Conservation (phyloP, 192 early-diverging fungal genomes). For the Coemansia sp. region DNA sequence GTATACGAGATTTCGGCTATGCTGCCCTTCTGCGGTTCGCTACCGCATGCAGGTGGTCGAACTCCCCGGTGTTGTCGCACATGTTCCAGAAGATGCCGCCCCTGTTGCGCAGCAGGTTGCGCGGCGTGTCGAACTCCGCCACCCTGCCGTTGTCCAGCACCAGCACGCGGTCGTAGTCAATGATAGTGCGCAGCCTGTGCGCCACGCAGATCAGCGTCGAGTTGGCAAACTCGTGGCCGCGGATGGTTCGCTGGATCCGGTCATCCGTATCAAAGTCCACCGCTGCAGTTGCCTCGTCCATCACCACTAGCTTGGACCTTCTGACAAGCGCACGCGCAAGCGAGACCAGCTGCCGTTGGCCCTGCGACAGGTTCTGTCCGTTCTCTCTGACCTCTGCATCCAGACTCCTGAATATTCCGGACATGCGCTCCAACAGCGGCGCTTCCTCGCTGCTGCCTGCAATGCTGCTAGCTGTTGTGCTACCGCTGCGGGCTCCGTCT, state of each 20-base stretch:
- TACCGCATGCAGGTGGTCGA: conserved; percentile 54
- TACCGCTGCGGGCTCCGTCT: conserved; percentile 4
- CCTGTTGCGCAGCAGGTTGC: conserved; percentile 56
- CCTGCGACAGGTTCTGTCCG: conserved; percentile 75
- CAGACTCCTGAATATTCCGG: conserved; percentile 25
- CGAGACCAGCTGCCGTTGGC: conserved; percentile 81
- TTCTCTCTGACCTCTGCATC: conserved; percentile 51
- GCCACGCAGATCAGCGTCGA: conserved; percentile 70
- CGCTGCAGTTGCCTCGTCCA: conserved; percentile 76
- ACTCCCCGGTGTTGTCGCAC: conserved; percentile 80
- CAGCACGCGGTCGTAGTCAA: conserved; percentile 74
- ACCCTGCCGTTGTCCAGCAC: conserved; percentile 72
- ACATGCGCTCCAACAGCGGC: conserved; percentile 11
- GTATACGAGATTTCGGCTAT: too few relatives aligned
- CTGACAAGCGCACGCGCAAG: conserved; percentile 77
- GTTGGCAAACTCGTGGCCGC: conserved; percentile 58
- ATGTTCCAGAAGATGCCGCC: conserved; percentile 62
- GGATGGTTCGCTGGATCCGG: conserved; percentile 68
- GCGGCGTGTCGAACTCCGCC: conserved; percentile 67
- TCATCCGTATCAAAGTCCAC: conserved; percentile 81
- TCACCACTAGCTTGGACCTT: conserved; percentile 62
- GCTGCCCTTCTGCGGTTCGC: neutral
- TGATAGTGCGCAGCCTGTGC: conserved; percentile 70
- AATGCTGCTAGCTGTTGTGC: neutral
- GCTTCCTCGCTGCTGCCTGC: neutral